Evolutionary conservation across 1,139 yeast genomes (phyloP).

Genomic region (Geotrichum siamense): DNA sequence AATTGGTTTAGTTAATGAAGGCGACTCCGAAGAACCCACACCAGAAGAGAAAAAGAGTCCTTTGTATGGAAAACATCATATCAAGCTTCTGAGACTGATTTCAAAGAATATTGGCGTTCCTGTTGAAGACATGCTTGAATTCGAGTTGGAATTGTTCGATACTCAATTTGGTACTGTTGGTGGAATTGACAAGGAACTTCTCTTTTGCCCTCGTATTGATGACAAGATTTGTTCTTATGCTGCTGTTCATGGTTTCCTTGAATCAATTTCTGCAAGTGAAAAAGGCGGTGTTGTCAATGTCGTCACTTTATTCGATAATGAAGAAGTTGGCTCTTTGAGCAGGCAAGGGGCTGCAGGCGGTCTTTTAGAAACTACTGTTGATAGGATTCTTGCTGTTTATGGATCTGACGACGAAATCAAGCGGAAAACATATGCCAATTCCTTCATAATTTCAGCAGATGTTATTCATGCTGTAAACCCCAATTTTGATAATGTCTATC

Average conservation of each 20-base stretch:
- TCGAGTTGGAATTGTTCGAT: conserved; percentile 78
- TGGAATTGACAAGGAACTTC: conserved; percentile 81
- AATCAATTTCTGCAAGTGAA: conserved; percentile 44
- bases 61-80: conserved; percentile 62
- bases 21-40: conserved; percentile 38
- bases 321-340: conserved; percentile 82
- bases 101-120: conserved; percentile 56
- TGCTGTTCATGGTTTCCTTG: conserved; percentile 57
- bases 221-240: conserved; percentile 87
- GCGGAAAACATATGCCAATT: conserved; percentile 44
- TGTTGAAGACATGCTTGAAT: conserved; percentile 64
- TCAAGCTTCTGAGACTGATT: conserved; percentile 61
- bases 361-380: conserved; percentile 67
- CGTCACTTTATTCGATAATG: conserved; percentile 83
- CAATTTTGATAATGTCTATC: conserved; percentile 60
- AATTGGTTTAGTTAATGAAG: conserved; percentile 47
- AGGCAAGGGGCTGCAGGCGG: conserved; percentile 96
- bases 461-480: conserved; percentile 97
- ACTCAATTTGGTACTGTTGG: conserved; percentile 79
- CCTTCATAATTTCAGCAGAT: conserved; percentile 85
- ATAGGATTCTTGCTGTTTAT: conserved; percentile 52
- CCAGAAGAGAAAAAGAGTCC: conserved; percentile 58
- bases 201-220: conserved; percentile 87
- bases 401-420: conserved; percentile 38
- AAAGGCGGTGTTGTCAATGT: conserved; percentile 54